Base-by-base conservation (phyloP, 352 stramenopile genomes). In the Phytophthora rubi region DNA sequence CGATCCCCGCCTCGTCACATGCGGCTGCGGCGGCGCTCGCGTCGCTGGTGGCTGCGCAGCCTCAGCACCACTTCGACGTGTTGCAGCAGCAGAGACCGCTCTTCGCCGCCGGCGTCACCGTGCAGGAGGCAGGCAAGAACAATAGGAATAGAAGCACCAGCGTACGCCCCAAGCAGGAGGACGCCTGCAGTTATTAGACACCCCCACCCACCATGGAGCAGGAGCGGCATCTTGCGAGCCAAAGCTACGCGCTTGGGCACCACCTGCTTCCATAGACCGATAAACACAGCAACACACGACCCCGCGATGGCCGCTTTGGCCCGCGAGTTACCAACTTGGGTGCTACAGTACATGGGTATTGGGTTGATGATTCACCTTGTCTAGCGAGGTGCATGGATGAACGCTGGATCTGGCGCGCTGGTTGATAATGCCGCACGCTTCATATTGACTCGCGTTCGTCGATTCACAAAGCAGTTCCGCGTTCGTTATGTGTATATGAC, bases 401-500 rank as follows among this genome's bases (percentile, higher is more conserved):
- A 39, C 23, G 23, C 9, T 15, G 8, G 4, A 55, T 10, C 13
- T 5, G 35, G 35, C 10, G 35, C 35, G 35, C 35, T 42, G 13
- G 35, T 10, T 47, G n/a, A 26, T 33, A 32, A 16, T 48, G 30
- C 7, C 13, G 35, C 21, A 30, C 48, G 18, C 57, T 66, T 66
- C 47, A 57, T 58, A 67, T 57, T 61, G 16, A 59, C 39, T 48
- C 39, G 2, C 1, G 26, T 52, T 35, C 23, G 23, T 32, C 18
- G 28, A 39, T 65, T 44, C 21, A 47, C 6, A 57, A 32, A 15
- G 37, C 28, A 44, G 23, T 48, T 18, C 35, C 10, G 61, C 9
- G 28, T 30, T 48, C 13, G 48, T 75, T 85, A 94, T 73, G 86
- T 93, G 73, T 94, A 94, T 62, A 94, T 89, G 71, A 94, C 85